Evolutionary conservation across 805 yeast species (phyloP), one percentile per base, ranked within the genome.

Genomic region (Crinitomyces ghanaensis): DNA sequence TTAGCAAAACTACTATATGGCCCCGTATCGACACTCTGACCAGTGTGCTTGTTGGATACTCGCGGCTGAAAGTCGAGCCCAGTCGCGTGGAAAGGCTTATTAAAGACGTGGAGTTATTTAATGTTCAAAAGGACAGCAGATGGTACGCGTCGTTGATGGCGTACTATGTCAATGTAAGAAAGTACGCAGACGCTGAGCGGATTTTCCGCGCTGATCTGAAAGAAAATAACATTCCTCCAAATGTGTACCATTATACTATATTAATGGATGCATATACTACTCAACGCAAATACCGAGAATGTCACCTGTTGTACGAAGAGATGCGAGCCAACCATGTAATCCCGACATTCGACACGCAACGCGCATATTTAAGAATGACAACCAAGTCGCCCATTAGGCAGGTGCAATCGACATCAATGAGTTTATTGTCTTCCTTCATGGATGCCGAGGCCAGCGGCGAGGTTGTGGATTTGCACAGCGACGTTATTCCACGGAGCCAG

Each of bases 111-210:
- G 50, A 24, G 21, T 50, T 12, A 51, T 50, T 20, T 14, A 23
- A 19, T 27, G 54, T 22, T 33, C 45, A 50, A 7, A 39, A 46
- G 13, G 51, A 52, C 34, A 51, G 48, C n/a, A 35, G 40, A 3
- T 51, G 60, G 36, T 56, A 54, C 37, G 28, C 42, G 14, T 43
- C 50, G 11, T 39, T 60, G 31, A 52, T 57, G 20, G 26, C 41
- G 6, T 59, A 60, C 5, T 54, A 56, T 30, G 49, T 57, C 4
- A 46, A 43, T 23, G 38, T 56, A 19, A 58, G 54, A 5, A 57
- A 58, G 32, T 51, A 45, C 36, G 56, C 50, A 29, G 25, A 36
- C 13, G 69, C 68, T 2, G 62, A 62, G 30, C 41, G 39, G 7
- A 32, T 54, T 20, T 46, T 59, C 6, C n/a, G n/a, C n/a, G 44